A percentile compares a stretch with the other conserved stretches of the same genome.
phyloP scores from a whole-genome alignment of 169 alveolate genomes.

The Neospora caninum region DNA sequence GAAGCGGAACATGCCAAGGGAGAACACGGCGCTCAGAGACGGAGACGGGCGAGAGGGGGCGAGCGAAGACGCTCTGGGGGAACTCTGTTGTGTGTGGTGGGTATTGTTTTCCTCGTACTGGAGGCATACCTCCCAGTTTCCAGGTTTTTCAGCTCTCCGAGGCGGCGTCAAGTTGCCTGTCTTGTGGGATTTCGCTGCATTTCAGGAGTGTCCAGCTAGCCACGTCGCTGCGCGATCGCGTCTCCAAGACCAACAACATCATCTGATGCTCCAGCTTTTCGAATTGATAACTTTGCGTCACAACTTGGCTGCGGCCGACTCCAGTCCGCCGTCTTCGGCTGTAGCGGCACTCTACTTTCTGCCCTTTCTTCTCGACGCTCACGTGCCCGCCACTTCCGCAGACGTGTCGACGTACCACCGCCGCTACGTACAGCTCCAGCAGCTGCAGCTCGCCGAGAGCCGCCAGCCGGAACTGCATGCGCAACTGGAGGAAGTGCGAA shows the following conservation, averaged over 20 bases:
- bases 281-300: conserved; percentile 55
- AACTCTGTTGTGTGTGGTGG: too few relatives aligned
- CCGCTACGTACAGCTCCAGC: conserved; percentile 4
- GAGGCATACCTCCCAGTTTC: too few relatives aligned
- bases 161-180: too few relatives aligned
- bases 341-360: conserved; percentile 8
- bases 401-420: not conserved
- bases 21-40: not conserved
- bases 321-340: not conserved
- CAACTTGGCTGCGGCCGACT: not conserved
- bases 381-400: conserved; percentile 33
- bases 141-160: too few relatives aligned
- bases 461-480: conserved; percentile 25
- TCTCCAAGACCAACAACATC: conserved; percentile 56
- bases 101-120: too few relatives aligned
- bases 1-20: not conserved
- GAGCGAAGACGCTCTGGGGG: too few relatives aligned
- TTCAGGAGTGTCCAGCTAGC: conserved; percentile 68
- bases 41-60: too few relatives aligned
- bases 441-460: conserved; percentile 44
- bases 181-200: not conserved
- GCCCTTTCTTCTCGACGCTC: conserved; percentile 43
- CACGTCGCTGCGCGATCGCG: conserved; percentile 61
- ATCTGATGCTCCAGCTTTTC: conserved; percentile 48
- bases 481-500: not conserved